Conservation (phyloP, 2,329 filamentous ascomycete genomes). For the Pleoardoris graminearum region DNA sequence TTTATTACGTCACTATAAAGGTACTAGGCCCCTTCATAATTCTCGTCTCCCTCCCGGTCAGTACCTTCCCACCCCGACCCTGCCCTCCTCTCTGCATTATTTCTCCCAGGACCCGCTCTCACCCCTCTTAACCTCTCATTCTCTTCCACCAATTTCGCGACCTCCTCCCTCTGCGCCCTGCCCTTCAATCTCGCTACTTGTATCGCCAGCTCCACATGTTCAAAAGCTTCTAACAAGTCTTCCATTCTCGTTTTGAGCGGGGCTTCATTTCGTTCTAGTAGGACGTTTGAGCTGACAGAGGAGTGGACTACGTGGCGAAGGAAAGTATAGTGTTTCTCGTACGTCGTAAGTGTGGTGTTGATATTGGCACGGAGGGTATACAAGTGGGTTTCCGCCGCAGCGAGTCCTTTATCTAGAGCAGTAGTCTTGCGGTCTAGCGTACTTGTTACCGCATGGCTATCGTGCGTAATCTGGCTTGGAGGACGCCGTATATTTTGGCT, state of each 20-base stretch:
- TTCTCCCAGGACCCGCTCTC: no score
- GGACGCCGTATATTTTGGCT: neutral
- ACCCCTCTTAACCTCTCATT: neutral
- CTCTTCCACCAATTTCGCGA: neutral
- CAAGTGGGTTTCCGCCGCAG: neutral
- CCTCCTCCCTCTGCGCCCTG: neutral
- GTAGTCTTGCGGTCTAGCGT: neutral
- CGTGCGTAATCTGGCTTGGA: neutral
- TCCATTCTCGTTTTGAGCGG: neutral
- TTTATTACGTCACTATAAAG: no score
- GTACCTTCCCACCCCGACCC: neutral
- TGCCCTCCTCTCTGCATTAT: neutral
- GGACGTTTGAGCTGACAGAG: neutral
- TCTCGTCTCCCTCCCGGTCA: neutral
- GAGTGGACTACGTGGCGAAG: neutral
- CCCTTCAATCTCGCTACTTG: conserved; percentile 1
- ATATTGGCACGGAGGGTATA: neutral
- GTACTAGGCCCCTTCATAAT: no score
- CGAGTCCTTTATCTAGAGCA: neutral
- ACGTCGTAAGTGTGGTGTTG: neutral
- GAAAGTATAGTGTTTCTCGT: neutral
- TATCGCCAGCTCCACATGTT: neutral
- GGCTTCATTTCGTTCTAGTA: neutral
- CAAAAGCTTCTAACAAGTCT: neutral
- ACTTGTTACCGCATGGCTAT: no score